A percentile compares a stretch with the other conserved stretches of the same genome.
phyloP scores from a whole-genome alignment of 345 rosid species.

The Lumnitzera littorea region DNA sequence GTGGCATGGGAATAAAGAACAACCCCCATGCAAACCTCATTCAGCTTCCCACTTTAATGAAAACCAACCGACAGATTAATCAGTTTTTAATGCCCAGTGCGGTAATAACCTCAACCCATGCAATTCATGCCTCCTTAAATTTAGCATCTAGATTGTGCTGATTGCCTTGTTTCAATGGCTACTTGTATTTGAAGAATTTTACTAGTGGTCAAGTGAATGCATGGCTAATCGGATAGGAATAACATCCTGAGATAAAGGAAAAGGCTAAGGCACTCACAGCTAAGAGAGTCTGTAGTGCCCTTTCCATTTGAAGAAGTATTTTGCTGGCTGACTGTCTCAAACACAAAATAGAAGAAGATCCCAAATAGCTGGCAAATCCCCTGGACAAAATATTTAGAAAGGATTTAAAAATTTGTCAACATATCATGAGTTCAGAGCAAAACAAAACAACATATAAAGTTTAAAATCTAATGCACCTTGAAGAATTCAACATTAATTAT shows the following conservation, averaged over 20 bases:
- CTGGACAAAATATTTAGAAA: slow-evolving; percentile 56
- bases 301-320: slow-evolving; percentile 48
- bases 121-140: too few species aligned
- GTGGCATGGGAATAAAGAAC: too few species aligned
- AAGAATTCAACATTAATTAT: slow-evolving; percentile 87
- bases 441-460: slow-evolving; percentile 6
- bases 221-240: neutral
- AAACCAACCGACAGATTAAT: too few species aligned
- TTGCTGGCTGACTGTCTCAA: slow-evolving; percentile 72
- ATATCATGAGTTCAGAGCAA: slow-evolving; percentile 5
- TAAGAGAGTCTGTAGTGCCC: slow-evolving; percentile 40
- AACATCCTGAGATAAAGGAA: slow-evolving; percentile 6
- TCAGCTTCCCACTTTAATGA: too few species aligned
- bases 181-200: too few species aligned
- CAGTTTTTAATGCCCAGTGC: too few species aligned
- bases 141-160: too few species aligned
- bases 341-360: slow-evolving; percentile 67
- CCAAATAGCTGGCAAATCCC: slow-evolving; percentile 95
- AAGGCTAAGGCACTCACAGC: slow-evolving; percentile 49
- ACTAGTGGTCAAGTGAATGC: neutral
- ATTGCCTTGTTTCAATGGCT: too few species aligned
- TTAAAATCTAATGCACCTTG: slow-evolving; percentile 43
- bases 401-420: slow-evolving; percentile 6
- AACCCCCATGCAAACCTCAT: too few species aligned
- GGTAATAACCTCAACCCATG: too few species aligned